Percentiles rank a stretch among this genome's conserved stretches.
Evolutionary conservation across 202 grass and related monocot species (phyloP).

Genomic region (Zizania palustris): DNA sequence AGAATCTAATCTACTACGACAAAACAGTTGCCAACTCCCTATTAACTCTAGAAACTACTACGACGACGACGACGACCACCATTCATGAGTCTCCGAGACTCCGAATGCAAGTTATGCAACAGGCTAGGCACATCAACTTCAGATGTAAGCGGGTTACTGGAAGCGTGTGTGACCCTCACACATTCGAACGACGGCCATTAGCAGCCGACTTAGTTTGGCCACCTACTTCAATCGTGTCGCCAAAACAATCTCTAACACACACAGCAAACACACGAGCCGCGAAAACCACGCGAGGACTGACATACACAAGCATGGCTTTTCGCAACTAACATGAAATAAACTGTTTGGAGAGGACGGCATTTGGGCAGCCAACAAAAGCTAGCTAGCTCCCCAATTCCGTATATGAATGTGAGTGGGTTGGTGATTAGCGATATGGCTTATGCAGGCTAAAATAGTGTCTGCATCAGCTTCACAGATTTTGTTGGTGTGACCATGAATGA

Average conservation of each 20-base stretch:
- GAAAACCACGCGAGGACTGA: constrained; percentile 6
- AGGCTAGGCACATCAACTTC: not conserved
- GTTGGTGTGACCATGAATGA: constrained; percentile 45
- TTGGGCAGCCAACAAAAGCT: not conserved
- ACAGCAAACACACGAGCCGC: not conserved
- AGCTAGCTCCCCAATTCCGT: not conserved
- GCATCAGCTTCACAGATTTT: constrained; percentile 33
- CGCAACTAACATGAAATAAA: constrained; percentile 45
- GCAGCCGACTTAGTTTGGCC: constrained; percentile 42
- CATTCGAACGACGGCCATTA: constrained; percentile 34
- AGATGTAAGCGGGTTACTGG: constrained; percentile 20
- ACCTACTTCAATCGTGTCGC: constrained; percentile 11
- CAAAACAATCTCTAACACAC: not conserved
- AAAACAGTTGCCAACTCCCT: not conserved
- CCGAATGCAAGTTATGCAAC: not conserved
- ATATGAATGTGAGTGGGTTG: not conserved
- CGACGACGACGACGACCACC: not conserved
- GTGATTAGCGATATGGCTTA: constrained; percentile 36
- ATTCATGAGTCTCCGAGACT: not conserved
- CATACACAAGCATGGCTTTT: constrained; percentile 32
- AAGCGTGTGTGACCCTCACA: not conserved
- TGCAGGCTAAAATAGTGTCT: constrained; percentile 19
- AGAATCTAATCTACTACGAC: not conserved
- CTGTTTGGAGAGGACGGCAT: constrained; percentile 22
- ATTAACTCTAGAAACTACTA: not conserved